Percentiles rank a stretch among this genome's conserved stretches.
phyloP scores from a whole-genome alignment of 2,329 filamentous ascomycete genomes.

The Penicillium vulpinum region DNA sequence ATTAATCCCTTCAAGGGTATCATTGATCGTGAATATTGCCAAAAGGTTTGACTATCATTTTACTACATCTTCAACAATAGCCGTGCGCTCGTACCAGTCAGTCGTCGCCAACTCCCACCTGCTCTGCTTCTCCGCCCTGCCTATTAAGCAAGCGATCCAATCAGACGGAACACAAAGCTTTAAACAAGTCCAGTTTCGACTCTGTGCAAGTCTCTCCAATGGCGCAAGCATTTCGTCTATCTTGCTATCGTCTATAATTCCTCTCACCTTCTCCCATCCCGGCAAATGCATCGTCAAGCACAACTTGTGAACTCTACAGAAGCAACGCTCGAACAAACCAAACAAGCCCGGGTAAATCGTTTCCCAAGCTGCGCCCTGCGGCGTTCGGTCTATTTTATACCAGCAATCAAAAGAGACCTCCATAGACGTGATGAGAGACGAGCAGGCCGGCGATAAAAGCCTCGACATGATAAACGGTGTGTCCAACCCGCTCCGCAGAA shows the following conservation, averaged over 20 bases:
- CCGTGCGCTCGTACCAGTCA: background rate
- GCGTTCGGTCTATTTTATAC: background rate
- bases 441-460: background rate
- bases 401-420: background rate
- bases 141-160: background rate
- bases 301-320: slow-evolving; percentile 1
- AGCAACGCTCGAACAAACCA: background rate
- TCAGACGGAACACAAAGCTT: slow-evolving; percentile 8
- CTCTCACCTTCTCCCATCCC: background rate
- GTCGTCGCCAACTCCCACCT: slow-evolving; percentile 5
- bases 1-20: no score
- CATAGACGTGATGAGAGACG: slow-evolving; percentile 2
- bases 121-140: background rate
- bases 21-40: no score
- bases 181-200: slow-evolving; percentile 2
- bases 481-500: slow-evolving; percentile 1
- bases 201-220: slow-evolving; percentile 1
- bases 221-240: slow-evolving; percentile 1
- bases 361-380: background rate
- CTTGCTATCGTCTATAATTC: background rate
- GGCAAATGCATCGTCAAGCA: slow-evolving; percentile 1
- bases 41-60: background rate
- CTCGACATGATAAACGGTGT: slow-evolving; percentile 4
- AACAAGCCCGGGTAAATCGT: slow-evolving; percentile 2
- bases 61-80: background rate